phyloP scores from a whole-genome alignment of 768 basidiomycete genomes.

The Amanita muscaria region DNA sequence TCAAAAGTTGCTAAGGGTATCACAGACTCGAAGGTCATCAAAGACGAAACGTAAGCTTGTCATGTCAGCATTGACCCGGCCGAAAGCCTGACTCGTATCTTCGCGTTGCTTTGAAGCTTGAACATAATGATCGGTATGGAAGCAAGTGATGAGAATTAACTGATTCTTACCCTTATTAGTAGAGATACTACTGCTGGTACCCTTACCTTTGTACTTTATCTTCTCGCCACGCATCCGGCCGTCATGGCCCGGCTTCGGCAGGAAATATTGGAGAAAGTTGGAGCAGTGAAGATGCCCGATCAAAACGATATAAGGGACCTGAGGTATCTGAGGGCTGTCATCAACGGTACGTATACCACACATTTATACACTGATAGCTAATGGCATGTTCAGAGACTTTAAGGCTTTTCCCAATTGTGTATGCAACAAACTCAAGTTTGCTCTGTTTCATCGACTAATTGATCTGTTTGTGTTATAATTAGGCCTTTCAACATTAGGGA shows the following conservation, averaged over 20 bases:
- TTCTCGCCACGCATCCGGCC: slow-evolving; percentile 43
- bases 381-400: slow-evolving; percentile 52
- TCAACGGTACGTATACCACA: slow-evolving; percentile 44
- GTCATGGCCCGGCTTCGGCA: slow-evolving; percentile 40
- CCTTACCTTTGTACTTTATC: slow-evolving; percentile 32
- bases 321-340: slow-evolving; percentile 56
- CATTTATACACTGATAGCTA: too few species aligned
- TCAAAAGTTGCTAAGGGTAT: not conserved
- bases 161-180: slow-evolving; percentile 32
- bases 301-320: slow-evolving; percentile 51
- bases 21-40: slow-evolving; percentile 35
- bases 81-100: too few species aligned
- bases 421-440: too few species aligned
- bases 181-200: slow-evolving; percentile 39
- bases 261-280: slow-evolving; percentile 48
- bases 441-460: too few species aligned
- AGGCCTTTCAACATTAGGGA: too few species aligned
- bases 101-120: slow-evolving; percentile 24
- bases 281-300: slow-evolving; percentile 37
- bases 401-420: slow-evolving; percentile 49
- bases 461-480: too few species aligned
- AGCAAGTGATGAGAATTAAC: too few species aligned
- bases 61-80: too few species aligned
- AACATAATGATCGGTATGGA: slow-evolving; percentile 42
- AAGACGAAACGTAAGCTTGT: slow-evolving; percentile 34